phyloP scores from a whole-genome alignment of 2,329 filamentous ascomycete species.

The Penicillium sp. region DNA sequence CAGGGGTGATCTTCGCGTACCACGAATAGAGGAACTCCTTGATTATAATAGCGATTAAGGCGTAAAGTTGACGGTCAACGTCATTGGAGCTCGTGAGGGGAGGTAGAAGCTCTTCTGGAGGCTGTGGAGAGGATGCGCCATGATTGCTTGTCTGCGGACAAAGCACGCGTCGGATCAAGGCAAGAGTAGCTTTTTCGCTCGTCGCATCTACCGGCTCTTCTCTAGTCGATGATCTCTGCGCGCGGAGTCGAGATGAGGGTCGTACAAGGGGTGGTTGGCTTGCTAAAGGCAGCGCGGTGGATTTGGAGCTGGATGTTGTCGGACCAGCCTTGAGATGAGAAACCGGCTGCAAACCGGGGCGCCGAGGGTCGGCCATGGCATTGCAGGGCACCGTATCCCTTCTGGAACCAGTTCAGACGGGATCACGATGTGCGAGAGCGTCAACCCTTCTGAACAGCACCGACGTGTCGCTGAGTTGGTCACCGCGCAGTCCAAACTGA shows the following conservation, averaged over 20 bases:
- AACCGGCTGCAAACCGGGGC: constrained; percentile 46
- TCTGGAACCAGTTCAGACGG: background rate
- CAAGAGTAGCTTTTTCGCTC: constrained; percentile 77
- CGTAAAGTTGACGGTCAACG: constrained; percentile 90
- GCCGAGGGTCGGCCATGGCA: constrained; percentile 45
- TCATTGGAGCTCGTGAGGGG: constrained; percentile 93
- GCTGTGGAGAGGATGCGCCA: constrained; percentile 59
- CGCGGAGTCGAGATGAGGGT: constrained; percentile 36
- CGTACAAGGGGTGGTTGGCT: constrained; percentile 32
- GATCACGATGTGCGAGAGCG: constrained; percentile 7
- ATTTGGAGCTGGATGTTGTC: constrained; percentile 42
- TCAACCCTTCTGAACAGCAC: constrained; percentile 6
- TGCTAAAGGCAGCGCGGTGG: constrained; percentile 33
- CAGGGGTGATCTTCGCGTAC: constrained; percentile 91
- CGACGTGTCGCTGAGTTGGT: constrained; percentile 9
- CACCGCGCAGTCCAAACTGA: constrained; percentile 21
- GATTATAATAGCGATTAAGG: constrained; percentile 84
- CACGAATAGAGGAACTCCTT: constrained; percentile 89
- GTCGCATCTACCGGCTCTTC: constrained; percentile 51
- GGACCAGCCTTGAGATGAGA: constrained; percentile 43
- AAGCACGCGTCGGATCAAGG: constrained; percentile 80
- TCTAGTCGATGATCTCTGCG: constrained; percentile 41
- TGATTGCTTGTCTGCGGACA: constrained; percentile 66
- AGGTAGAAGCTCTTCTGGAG: constrained; percentile 82
- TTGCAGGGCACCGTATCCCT: constrained; percentile 23